Evolutionary conservation across 257 asterid species (phyloP), one percentile per base, ranked within the genome.

Genomic region (Ajuga chamaepitys): DNA sequence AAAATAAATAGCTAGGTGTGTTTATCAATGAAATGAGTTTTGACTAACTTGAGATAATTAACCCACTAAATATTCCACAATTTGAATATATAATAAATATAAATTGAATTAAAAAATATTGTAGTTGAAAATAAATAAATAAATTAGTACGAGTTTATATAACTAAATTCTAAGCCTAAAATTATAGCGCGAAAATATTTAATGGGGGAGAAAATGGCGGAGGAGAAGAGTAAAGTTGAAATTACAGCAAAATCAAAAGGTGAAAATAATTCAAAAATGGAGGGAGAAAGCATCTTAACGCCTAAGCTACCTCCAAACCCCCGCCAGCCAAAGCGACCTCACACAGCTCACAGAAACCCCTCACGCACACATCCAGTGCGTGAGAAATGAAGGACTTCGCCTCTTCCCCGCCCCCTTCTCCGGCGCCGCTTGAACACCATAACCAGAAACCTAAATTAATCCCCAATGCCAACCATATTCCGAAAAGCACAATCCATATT

Each of bases 401-500:
- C 24, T 38, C 75, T 25, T 57, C 62, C 3, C 12, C 1, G 17
- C 7, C 74, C 61, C 38, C 53, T 16, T 28, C 72, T 13, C 24
- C 21, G 16, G 56, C 63, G 2, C 66, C 74, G 13, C 13, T 57
- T 2, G 25, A 16, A 52, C n/a, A n/a, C n/a, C n/a, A n/a, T n/a
- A 75, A 55, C 41, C 75, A 77, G 48, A 72, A 18, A 59, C 79
- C 82, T 58, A 73, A 61, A 20, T 16, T 11, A 5, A 48, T 30
- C 42, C 71, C 72, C 66, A 56, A 62, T 6, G 35, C 78, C 6
- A 46, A 13, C 44, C 47, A 16, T 14, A 52, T 22, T 22, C 54
- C 91, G 20, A 85, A 54, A 67, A 76, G 48, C 35, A 54, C 71
- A 4, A 22, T 82, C 57, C 94, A 78, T 57, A 85, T 89, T 22